Conservation (phyloP, 495 filamentous ascomycete species). For the Aspergillus cavernicola region DNA sequence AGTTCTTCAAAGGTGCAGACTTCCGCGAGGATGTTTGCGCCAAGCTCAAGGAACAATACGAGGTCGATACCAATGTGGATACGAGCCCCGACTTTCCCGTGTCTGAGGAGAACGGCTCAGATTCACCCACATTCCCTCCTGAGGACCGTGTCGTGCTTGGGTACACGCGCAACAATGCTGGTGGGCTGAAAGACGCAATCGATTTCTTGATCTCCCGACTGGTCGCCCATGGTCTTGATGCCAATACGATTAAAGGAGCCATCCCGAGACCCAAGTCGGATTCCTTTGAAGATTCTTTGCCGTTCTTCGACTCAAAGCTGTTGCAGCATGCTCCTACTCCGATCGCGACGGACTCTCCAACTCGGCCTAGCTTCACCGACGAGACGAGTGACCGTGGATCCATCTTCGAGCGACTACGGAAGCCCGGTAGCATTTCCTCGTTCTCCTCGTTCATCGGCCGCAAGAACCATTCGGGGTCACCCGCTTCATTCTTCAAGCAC, state of each 20-base stretch:
- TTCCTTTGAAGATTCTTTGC: constrained; percentile 93
- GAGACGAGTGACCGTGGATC: constrained; percentile 76
- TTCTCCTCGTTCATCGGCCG: constrained; percentile 89
- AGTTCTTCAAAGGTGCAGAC: constrained; percentile 71
- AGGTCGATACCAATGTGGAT: constrained; percentile 74
- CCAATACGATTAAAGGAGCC: constrained; percentile 81
- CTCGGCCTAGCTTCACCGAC: constrained; percentile 69
- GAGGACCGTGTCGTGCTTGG: constrained; percentile 59
- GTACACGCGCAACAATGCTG: constrained; percentile 96
- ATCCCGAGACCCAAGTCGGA: constrained; percentile 97
- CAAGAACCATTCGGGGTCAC: constrained; percentile 86
- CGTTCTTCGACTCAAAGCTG: constrained; percentile 94
- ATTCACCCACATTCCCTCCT: constrained; percentile 31
- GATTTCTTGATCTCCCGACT: constrained; percentile 86
- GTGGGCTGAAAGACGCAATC: constrained; percentile 90
- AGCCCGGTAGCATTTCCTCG: constrained; percentile 88
- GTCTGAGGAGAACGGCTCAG: constrained; percentile 30
- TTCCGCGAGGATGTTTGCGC: constrained; percentile 74
- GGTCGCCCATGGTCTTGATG: constrained; percentile 78
- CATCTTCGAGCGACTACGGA: constrained; percentile 83
- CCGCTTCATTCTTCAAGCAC: constrained; percentile 83
- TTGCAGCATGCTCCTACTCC: constrained; percentile 83
- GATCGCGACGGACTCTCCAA: constrained; percentile 79
- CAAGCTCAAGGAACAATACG: constrained; percentile 86
- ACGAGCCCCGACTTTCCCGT: constrained; percentile 36